Percentiles rank a stretch among this genome's conserved stretches.
phyloP scores from a whole-genome alignment of 2,329 filamentous ascomycete species.

The Scedosporium aurantiacum region DNA sequence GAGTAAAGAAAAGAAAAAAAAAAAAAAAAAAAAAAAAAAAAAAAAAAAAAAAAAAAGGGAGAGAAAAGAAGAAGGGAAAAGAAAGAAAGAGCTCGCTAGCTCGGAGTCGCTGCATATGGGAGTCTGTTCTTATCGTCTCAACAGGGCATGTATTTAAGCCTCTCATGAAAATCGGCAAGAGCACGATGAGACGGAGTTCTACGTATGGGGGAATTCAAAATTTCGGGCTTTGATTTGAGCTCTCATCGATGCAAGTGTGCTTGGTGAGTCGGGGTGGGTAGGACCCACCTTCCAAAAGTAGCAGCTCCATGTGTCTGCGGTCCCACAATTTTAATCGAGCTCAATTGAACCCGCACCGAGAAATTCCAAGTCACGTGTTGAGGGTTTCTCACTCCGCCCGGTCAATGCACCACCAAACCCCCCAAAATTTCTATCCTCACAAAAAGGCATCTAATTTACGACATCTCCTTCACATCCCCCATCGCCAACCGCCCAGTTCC shows the following conservation, averaged over 20 bases:
- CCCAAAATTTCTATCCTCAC: constrained; percentile 2
- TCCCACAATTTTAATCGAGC: not conserved
- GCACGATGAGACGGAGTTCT: not conserved
- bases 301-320: not conserved
- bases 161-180: not conserved
- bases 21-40: no score
- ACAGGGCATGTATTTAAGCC: not conserved
- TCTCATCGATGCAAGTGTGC: not conserved
- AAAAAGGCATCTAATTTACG: constrained; percentile 1
- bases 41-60: no score
- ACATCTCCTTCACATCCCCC: constrained; percentile 16
- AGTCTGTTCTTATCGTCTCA: no score
- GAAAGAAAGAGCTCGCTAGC: no score
- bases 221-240: no score
- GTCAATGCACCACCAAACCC: constrained; percentile 1
- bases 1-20: no score
- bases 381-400: not conserved
- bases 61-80: no score
- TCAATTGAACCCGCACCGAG: not conserved
- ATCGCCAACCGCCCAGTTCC: constrained; percentile 19
- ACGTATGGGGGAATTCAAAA: not conserved
- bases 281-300: not conserved
- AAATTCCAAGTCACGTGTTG: constrained; percentile 1
- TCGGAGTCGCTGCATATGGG: no score
- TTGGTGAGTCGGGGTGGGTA: not conserved